Evolutionary conservation across 169 alveolate species (phyloP).

Genomic region (Plasmodium blacklocki): DNA sequence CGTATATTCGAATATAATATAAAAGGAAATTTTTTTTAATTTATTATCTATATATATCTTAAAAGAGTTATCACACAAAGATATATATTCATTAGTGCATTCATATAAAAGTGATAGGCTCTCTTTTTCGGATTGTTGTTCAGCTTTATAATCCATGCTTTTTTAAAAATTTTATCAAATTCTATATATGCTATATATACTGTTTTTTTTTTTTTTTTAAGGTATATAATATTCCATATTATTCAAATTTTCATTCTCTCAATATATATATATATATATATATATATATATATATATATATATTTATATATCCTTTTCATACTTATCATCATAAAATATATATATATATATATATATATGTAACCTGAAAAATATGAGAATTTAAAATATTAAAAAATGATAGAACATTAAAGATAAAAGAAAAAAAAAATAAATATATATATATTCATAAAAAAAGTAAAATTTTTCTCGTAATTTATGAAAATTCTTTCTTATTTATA

Average conservation of each 20-base stretch:
- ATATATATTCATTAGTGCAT: slow-evolving; percentile 45
- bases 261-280: background rate
- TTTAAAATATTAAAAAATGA: no score
- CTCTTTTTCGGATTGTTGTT: slow-evolving; percentile 58
- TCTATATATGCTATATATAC: background rate
- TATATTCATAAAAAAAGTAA: no score
- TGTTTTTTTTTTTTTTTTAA: slow-evolving; percentile 11
- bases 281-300: background rate
- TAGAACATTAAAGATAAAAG: no score
- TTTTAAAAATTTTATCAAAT: background rate
- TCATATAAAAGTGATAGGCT: slow-evolving; percentile 60
- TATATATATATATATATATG: slow-evolving; percentile 1
- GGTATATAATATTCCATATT: background rate
- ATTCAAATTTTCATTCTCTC: background rate
- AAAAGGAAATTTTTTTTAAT: slow-evolving; percentile 50
- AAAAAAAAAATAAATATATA: no score
- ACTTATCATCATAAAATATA: background rate
- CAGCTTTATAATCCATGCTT: slow-evolving; percentile 59
- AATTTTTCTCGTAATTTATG: no score
- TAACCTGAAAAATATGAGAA: background rate
- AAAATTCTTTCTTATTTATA: no score
- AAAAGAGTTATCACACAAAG: slow-evolving; percentile 12
- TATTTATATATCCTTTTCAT: no score
- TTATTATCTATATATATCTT: slow-evolving; percentile 50
- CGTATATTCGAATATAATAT: slow-evolving; percentile 36